Evolutionary conservation across 2,329 filamentous ascomycete species (phyloP).

Genomic region (Thermothelomyces thermophilus): DNA sequence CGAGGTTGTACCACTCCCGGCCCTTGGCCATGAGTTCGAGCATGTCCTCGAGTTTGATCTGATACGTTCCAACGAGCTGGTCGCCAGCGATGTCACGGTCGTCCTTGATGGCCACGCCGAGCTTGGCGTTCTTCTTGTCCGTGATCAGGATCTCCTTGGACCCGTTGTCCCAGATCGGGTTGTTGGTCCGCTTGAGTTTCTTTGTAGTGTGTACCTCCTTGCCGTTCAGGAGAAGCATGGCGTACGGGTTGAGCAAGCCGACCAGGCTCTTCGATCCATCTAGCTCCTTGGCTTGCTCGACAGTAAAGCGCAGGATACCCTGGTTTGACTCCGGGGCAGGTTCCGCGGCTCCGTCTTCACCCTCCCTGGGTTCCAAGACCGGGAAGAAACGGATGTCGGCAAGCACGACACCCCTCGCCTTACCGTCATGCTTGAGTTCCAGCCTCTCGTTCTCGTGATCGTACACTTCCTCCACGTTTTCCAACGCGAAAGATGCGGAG

Average conservation of each 20-base stretch:
- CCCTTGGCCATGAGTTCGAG: conserved; percentile 84
- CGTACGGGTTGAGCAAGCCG: conserved; percentile 87
- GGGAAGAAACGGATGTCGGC: conserved; percentile 93
- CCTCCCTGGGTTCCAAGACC: conserved; percentile 65
- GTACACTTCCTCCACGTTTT: conserved; percentile 68
- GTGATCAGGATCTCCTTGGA: conserved; percentile 93
- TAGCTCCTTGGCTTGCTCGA: conserved; percentile 94
- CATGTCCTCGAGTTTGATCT: conserved; percentile 93
- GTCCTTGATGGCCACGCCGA: conserved; percentile 92
- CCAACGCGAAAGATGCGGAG: conserved; percentile 74
- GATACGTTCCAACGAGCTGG: conserved; percentile 81
- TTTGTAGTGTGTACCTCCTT: conserved; percentile 85
- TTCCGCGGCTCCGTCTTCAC: conserved; percentile 69
- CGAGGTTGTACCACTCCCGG: conserved; percentile 91
- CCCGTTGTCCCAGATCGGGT: conserved; percentile 90
- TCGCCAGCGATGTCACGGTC: conserved; percentile 80
- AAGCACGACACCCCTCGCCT: conserved; percentile 70
- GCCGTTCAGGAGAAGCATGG: conserved; percentile 78
- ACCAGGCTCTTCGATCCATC: conserved; percentile 89
- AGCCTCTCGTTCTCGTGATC: conserved; percentile 80
- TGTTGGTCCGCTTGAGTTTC: conserved; percentile 94
- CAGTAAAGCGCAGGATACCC: conserved; percentile 85
- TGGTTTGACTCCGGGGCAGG: conserved; percentile 85
- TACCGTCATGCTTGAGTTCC: conserved; percentile 78
- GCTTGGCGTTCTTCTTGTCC: conserved; percentile 80